These are phyloP conservation scores for Naganishia sp. DNA, from an alignment of 1,284 basidiomycete genomes.

Conservation along the genomic window DNA sequence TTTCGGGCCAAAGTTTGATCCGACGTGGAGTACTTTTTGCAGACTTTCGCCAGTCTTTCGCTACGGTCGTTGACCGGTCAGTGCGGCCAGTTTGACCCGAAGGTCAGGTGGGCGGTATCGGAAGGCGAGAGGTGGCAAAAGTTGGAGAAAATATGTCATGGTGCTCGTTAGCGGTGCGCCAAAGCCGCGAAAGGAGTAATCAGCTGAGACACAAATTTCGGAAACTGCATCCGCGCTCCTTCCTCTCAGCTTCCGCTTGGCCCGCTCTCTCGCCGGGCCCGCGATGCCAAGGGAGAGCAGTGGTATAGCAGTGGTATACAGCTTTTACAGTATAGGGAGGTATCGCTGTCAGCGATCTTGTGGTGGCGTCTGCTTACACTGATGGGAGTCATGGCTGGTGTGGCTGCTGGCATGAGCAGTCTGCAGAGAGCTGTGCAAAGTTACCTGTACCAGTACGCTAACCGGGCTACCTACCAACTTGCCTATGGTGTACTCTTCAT, in stretches of 20 bases:
- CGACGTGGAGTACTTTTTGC: neutral
- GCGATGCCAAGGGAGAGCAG: no score
- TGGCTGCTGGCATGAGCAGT: no score
- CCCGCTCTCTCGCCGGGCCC: neutral
- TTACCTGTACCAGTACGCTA: no score
- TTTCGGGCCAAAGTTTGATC: neutral
- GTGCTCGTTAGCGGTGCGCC: neutral
- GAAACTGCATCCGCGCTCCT: slow-evolving; percentile 11
- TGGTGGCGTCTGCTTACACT: no score
- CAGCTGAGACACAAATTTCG: slow-evolving; percentile 17
- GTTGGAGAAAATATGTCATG: neutral
- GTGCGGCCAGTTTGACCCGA: neutral
- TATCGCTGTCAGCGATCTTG: no score
- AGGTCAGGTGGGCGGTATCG: neutral
- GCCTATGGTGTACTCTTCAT: no score
- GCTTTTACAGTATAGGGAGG: no score
- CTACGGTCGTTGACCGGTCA: neutral
- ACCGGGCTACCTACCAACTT: no score
- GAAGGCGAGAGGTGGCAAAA: neutral
- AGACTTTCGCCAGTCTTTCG: neutral
- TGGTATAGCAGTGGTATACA: neutral
- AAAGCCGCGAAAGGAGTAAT: slow-evolving; percentile 6
- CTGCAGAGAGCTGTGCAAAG: no score
- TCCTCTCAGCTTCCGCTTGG: neutral
- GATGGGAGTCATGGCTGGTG: no score